These are phyloP conservation scores for Lyophyllum semitale DNA, from an alignment of 768 basidiomycete genomes.

Conservation along the genomic window DNA sequence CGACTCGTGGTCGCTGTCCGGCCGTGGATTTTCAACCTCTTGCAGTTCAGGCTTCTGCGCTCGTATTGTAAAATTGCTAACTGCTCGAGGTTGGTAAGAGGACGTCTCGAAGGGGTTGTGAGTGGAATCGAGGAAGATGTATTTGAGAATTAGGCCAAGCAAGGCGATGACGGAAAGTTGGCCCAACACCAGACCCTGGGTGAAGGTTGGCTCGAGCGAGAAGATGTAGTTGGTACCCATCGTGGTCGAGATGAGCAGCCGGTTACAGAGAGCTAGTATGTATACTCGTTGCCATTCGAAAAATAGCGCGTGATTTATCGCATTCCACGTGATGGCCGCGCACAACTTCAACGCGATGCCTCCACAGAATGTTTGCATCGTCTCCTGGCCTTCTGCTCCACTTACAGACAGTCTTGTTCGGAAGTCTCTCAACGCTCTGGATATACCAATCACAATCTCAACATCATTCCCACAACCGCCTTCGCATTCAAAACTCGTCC, in stretches of 20 bases:
- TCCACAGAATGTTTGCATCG: constrained; percentile 17
- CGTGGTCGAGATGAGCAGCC: constrained; percentile 17
- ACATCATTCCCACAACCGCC: constrained; percentile 15
- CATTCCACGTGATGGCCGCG: neutral
- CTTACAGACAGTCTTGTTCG: constrained; percentile 46
- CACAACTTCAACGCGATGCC: neutral
- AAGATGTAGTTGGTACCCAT: constrained; percentile 66
- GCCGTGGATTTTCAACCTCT: constrained; percentile 21
- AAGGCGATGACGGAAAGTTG: constrained; percentile 86
- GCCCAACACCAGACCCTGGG: constrained; percentile 91
- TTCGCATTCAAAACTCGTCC: constrained; percentile 40
- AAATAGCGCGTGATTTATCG: constrained; percentile 9
- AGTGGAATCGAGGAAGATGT: constrained; percentile 89
- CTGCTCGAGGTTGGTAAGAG: constrained; percentile 61
- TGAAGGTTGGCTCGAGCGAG: constrained; percentile 86
- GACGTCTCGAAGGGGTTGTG: constrained; percentile 55
- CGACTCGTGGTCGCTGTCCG: constrained; percentile 55
- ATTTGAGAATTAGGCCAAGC: constrained; percentile 82
- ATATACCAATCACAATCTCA: constrained; percentile 20
- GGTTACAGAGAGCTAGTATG: too few species aligned
- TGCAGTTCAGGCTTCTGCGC: constrained; percentile 31
- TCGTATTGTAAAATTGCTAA: constrained; percentile 45
- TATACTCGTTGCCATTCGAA: neutral
- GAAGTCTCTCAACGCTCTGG: constrained; percentile 35
- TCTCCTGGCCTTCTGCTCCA: constrained; percentile 54